Base-by-base conservation (phyloP, 805 yeast species). In the Candida methanosorbosa region DNA sequence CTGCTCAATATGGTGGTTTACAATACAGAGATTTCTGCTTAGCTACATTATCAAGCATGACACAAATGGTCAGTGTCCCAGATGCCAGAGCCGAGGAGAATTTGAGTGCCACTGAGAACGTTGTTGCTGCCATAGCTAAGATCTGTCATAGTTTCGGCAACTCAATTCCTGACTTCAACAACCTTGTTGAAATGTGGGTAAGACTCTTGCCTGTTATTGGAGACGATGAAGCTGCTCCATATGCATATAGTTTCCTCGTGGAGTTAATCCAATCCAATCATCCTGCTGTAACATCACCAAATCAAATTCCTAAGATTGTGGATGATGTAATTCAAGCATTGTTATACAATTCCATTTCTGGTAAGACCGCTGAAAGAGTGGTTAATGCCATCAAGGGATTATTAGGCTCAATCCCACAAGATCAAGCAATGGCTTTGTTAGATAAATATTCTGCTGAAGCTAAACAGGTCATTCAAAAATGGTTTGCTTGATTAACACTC, bases 141-240 rank as follows among this genome's bases (percentile, higher is more conserved):
- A 74, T 90, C 9, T 67, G 88, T 40, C 82, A 78, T 41, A 59
- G 75, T 13, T 78, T 68, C 46, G 78, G 80, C n/a, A 48, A 68
- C 5, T 42, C 46, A 31, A 64, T 84, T 33, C 78, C 87, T 21
- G 73, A 78, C 50, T 59, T 76, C 38, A 75, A 81, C 42, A 65
- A 70, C 18, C 72, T 83, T 18, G 63, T 84, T 32, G 70, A 67
- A 21, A 80, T 72, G 40, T 92, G 97, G 97, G 63, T 92, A 35
- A 69, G 70, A 41, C 70, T 85, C 9, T 71, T 92, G 44, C 98
- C 97, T 17, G 72, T 90, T 28, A 59, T 78, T 17, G 81, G 76
- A 46, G 97, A 92, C 55, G 81, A 77, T 28, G 92, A 83, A 45
- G 94, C 94, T 4, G 97, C 97, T 4, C 77, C 86, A 13, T 85